phyloP scores from a whole-genome alignment of 331 rosid species.

The Stylosanthes scabra region DNA sequence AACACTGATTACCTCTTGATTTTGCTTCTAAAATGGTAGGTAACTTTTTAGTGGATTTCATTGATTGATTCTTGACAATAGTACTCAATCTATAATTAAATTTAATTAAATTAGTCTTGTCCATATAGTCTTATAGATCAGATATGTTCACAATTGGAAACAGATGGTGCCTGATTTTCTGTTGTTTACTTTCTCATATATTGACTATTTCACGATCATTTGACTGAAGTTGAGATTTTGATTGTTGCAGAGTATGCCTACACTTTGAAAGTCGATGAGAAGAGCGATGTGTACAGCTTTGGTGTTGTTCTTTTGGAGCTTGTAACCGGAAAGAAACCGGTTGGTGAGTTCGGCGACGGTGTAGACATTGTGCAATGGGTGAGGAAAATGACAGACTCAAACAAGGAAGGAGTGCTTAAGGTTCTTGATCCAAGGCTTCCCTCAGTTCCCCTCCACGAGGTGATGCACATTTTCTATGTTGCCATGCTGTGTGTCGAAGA shows the following conservation, averaged over 20 bases:
- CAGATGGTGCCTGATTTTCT: conserved; percentile 6
- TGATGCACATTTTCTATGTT: conserved; percentile 88
- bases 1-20: conserved; percentile 13
- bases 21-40: conserved; percentile 31
- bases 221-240: conserved; percentile 37
- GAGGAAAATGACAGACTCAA: conserved; percentile 76
- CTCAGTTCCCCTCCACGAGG: conserved; percentile 87
- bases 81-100: conserved; percentile 20
- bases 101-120: conserved; percentile 9
- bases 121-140: conserved; percentile 3
- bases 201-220: neutral
- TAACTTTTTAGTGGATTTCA: conserved; percentile 34
- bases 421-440: conserved; percentile 89
- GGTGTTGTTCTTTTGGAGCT: conserved; percentile 95
- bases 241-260: conserved; percentile 83
- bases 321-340: conserved; percentile 83
- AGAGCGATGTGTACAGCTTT: conserved; percentile 93
- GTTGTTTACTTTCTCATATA: neutral
- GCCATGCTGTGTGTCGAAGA: conserved; percentile 96
- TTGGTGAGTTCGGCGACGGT: conserved; percentile 82
- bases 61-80: conserved; percentile 38
- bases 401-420: conserved; percentile 79
- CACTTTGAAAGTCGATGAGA: conserved; percentile 91
- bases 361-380: conserved; percentile 98
- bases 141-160: conserved; percentile 14